phyloP scores from a whole-genome alignment of 129 eudicot genomes.

The Centrapalus pauciflorus region DNA sequence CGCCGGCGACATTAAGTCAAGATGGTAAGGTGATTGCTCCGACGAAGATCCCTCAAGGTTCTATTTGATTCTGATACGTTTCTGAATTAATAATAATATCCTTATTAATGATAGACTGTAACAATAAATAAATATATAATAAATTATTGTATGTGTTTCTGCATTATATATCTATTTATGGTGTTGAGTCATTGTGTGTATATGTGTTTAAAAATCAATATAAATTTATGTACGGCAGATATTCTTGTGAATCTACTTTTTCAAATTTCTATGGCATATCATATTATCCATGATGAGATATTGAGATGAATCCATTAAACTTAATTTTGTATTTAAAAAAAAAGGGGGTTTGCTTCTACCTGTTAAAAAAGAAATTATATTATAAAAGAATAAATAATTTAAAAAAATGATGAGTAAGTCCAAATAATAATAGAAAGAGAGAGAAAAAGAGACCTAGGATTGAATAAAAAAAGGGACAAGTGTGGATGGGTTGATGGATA shows the following conservation, averaged over 20 bases:
- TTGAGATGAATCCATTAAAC: no score
- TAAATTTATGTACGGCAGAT: background rate
- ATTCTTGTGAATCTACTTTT: background rate
- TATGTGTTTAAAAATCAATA: slow-evolving; percentile 8
- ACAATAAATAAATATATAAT: background rate
- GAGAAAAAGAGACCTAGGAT: slow-evolving; percentile 18
- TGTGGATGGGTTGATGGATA: slow-evolving; percentile 9
- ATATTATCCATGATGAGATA: no score
- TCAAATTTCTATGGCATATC: background rate
- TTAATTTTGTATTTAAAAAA: no score
- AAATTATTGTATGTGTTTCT: background rate
- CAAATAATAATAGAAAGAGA: background rate
- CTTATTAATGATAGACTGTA: background rate
- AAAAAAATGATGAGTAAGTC: no score
- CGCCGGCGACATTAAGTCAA: slow-evolving; percentile 31
- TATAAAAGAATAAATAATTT: no score
- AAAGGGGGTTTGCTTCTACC: no score
- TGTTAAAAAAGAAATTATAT: no score
- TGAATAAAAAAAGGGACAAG: slow-evolving; percentile 31
- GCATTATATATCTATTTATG: slow-evolving; percentile 3
- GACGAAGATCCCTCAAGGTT: slow-evolving; percentile 35
- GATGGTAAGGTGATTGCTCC: slow-evolving; percentile 43
- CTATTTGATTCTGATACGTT: slow-evolving; percentile 29
- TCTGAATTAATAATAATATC: background rate
- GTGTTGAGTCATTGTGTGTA: slow-evolving; percentile 6